These are phyloP conservation scores for Taxawa tesnikishii DNA, from an alignment of 2,329 filamentous ascomycete genomes.

Conservation along the genomic window DNA sequence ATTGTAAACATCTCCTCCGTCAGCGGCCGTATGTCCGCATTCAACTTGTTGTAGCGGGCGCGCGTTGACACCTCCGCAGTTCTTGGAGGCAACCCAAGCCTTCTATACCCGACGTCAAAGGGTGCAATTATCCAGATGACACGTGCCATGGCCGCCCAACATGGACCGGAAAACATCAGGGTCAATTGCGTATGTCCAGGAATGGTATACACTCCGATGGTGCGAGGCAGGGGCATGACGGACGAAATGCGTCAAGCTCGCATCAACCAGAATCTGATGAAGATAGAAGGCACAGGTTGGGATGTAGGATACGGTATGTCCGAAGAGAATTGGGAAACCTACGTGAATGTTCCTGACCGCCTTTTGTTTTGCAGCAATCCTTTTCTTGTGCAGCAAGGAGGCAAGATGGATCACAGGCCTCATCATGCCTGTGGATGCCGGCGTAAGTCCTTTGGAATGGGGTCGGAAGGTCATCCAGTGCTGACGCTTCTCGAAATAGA, in stretches of 20 bases:
- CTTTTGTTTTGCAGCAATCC: slow-evolving; percentile 35
- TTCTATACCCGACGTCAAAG: slow-evolving; percentile 42
- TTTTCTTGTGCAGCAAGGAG: slow-evolving; percentile 40
- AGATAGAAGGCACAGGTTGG: slow-evolving; percentile 43
- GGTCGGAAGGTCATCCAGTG: too few relatives aligned
- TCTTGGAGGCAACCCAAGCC: slow-evolving; percentile 43
- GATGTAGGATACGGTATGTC: too few relatives aligned
- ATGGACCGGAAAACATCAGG: slow-evolving; percentile 36
- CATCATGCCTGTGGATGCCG: slow-evolving; percentile 36
- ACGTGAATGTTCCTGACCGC: too few relatives aligned
- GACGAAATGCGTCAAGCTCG: slow-evolving; percentile 37
- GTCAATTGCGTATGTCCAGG: slow-evolving; percentile 46
- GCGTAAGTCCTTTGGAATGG: too few relatives aligned
- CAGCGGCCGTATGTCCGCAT: slow-evolving; percentile 47
- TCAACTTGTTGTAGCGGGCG: too few relatives aligned
- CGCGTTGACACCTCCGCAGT: too few relatives aligned
- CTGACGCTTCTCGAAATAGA: too few relatives aligned
- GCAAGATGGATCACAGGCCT: slow-evolving; percentile 40
- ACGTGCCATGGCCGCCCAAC: slow-evolving; percentile 42
- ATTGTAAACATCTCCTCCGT: slow-evolving; percentile 58
- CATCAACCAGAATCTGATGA: slow-evolving; percentile 37
- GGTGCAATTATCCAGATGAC: slow-evolving; percentile 45
- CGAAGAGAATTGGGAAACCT: too few relatives aligned
- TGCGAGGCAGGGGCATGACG: slow-evolving; percentile 38
- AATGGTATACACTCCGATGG: slow-evolving; percentile 45